A percentile compares a stretch with the other conserved stretches of the same genome.
These are phyloP conservation scores for Peronosclerospora sorghi DNA, from an alignment of 352 stramenopile genomes.

Conservation along the genomic window DNA sequence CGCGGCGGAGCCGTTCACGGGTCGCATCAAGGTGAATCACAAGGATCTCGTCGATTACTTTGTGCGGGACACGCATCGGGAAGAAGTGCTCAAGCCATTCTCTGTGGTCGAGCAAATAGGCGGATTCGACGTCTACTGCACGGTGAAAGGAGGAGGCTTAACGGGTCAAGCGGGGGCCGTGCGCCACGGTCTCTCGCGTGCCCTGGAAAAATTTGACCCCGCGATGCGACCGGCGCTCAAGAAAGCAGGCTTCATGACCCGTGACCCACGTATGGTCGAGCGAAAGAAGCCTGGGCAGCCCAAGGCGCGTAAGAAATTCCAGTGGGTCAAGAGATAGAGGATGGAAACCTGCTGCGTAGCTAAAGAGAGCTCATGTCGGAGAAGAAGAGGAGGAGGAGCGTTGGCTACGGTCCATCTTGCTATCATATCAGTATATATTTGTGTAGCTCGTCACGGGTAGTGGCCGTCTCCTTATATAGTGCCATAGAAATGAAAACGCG, in stretches of 20 bases:
- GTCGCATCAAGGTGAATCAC: slow-evolving; percentile 89
- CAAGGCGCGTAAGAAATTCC: slow-evolving; percentile 95
- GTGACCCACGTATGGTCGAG: slow-evolving; percentile 94
- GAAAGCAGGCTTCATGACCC: slow-evolving; percentile 86
- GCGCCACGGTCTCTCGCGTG: slow-evolving; percentile 87
- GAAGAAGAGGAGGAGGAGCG: slow-evolving; percentile 1
- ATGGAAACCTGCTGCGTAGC: slow-evolving; percentile 4
- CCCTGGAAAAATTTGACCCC: slow-evolving; percentile 91
- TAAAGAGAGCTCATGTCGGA: slow-evolving; percentile 1
- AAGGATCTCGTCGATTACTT: slow-evolving; percentile 92
- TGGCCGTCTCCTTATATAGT: no score
- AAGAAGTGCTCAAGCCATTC: slow-evolving; percentile 81
- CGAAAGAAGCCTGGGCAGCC: slow-evolving; percentile 92
- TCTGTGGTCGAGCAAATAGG: slow-evolving; percentile 58
- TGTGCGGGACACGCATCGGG: slow-evolving; percentile 80
- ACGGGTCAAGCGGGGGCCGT: slow-evolving; percentile 91
- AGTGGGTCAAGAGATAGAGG: slow-evolving; percentile 96
- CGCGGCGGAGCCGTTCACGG: slow-evolving; percentile 54
- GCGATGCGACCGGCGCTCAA: slow-evolving; percentile 88
- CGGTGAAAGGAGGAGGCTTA: slow-evolving; percentile 87
- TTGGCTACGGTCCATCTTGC: no score
- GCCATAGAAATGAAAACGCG: no score
- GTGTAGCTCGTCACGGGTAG: no score
- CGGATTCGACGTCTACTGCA: slow-evolving; percentile 88
- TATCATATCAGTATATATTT: no score